Evolutionary conservation across 2,329 filamentous ascomycete genomes (phyloP).

Genomic region (Cladosporium velox): DNA sequence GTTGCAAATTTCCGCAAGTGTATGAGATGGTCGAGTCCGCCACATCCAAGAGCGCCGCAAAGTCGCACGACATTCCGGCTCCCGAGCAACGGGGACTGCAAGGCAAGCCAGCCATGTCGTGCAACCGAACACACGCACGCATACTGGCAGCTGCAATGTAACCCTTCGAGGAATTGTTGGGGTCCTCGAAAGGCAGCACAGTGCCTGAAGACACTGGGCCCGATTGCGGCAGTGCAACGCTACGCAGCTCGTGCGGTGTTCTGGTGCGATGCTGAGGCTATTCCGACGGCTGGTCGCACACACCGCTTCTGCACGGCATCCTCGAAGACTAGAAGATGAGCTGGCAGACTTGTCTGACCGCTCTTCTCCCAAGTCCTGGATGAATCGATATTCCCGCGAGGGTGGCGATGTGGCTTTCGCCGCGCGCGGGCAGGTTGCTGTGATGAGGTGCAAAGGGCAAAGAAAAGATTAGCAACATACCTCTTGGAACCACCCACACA

Average conservation of each 20-base stretch:
- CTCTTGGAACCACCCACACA: conserved; percentile 92
- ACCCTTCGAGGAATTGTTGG: conserved; percentile 9
- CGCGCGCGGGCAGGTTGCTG: background rate
- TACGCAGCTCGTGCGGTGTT: conserved; percentile 19
- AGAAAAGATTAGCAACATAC: conserved; percentile 55
- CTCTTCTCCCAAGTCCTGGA: background rate
- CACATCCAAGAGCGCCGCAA: background rate
- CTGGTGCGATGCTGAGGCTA: conserved; percentile 19
- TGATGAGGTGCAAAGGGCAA: conserved; percentile 13
- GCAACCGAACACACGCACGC: conserved; percentile 12
- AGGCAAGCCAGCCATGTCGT: background rate
- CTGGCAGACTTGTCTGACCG: conserved; percentile 7
- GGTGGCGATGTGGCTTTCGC: background rate
- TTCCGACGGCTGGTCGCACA: conserved; percentile 20
- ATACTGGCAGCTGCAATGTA: conserved; percentile 14
- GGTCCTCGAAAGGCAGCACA: background rate
- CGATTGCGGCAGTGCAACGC: background rate
- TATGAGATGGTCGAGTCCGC: background rate
- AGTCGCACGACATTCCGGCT: background rate
- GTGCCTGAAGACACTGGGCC: conserved; percentile 1
- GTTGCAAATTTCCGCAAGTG: background rate
- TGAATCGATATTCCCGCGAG: background rate
- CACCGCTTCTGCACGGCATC: conserved; percentile 13
- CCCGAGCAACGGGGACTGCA: background rate
- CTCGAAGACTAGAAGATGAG: conserved; percentile 1